Evolutionary conservation across 371 early-diverging fungal species (phyloP).

Genomic region (Rhizomucor miehei): DNA sequence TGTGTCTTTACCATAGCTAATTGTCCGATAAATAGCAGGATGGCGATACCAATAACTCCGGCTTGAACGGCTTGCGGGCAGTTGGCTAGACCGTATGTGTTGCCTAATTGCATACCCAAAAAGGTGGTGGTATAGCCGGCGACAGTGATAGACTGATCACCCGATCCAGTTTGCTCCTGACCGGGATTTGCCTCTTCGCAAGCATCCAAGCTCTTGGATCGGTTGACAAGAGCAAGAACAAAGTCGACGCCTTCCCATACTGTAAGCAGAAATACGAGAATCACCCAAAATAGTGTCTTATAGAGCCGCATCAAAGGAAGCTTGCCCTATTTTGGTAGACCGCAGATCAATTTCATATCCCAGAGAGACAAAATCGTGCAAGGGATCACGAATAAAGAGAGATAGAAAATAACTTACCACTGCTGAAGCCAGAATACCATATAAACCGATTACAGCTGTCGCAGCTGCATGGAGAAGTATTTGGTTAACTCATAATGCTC

Average conservation of each 20-base stretch:
- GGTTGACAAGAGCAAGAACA: slow-evolving; percentile 33
- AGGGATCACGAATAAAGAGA: not conserved
- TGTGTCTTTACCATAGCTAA: slow-evolving; percentile 32
- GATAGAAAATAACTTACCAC: slow-evolving; percentile 21
- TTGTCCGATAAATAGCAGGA: slow-evolving; percentile 40
- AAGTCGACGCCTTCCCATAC: slow-evolving; percentile 41
- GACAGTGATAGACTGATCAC: slow-evolving; percentile 16
- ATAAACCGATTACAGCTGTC: slow-evolving; percentile 31
- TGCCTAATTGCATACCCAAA: slow-evolving; percentile 43
- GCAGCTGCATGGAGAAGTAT: slow-evolving; percentile 16
- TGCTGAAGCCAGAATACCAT: slow-evolving; percentile 31
- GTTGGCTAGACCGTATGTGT: slow-evolving; percentile 46
- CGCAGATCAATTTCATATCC: not conserved
- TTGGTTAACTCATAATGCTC: not conserved
- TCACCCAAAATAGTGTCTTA: slow-evolving; percentile 33
- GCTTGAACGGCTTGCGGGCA: slow-evolving; percentile 48
- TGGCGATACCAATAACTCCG: slow-evolving; percentile 43
- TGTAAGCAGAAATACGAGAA: slow-evolving; percentile 28
- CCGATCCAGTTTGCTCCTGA: slow-evolving; percentile 4
- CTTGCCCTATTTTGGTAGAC: slow-evolving; percentile 30
- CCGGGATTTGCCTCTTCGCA: slow-evolving; percentile 35
- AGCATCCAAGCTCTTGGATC: slow-evolving; percentile 25
- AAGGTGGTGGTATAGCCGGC: slow-evolving; percentile 38
- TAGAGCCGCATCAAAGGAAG: slow-evolving; percentile 39
- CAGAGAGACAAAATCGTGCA: not conserved